Evolutionary conservation across 179 eudicot species (phyloP), one percentile per base, ranked within the genome.

Genomic region (Drosera spatulata): DNA sequence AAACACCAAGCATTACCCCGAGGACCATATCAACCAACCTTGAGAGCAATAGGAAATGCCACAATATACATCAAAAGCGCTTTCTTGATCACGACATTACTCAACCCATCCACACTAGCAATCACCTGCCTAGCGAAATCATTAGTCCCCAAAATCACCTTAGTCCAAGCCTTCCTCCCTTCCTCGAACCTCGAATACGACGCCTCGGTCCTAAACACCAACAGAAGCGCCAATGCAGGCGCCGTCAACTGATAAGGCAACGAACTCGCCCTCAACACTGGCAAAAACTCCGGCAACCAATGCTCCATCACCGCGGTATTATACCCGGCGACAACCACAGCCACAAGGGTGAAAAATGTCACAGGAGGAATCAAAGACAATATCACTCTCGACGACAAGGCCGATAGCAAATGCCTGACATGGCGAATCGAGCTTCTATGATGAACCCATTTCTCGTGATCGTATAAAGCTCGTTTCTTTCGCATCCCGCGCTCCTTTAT

Each of bases 181-280:
- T 84, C 90, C 61, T 82, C 85, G 4, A 73, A 86, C 91, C 98
- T 82, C 62, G 96, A 84, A 68, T 91, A 91, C 37, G 98, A 91
- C 2, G 96, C 98, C 76, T 91, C 98, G 6, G 98, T 91, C 69
- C 98, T 77, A 65, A 91, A 91, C 58, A 91, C 98, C 64, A 91
- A 66, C 73, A 91, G 50, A 42, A 91, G 79, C 2, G 99, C 99
- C 76, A 93, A 62, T 3, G 99, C 99, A 0, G 99, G 93, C 0
- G 99, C 99, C 0, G 99, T 89, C 60, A 93, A 76, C 85, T 93
- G 96, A 43, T 93, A 88, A 33, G 99, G 99, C 85, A 88, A 64
- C 1, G 99, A 70, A 41, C 95, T 86, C 2, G 84, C 85, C 65
- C 93, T 86, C 67, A 91, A 65, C 7, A 86, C 61, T 0, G 99